Evolutionary conservation across 2,329 filamentous ascomycete genomes (phyloP).

Genomic region (Trichoderma sp.): DNA sequence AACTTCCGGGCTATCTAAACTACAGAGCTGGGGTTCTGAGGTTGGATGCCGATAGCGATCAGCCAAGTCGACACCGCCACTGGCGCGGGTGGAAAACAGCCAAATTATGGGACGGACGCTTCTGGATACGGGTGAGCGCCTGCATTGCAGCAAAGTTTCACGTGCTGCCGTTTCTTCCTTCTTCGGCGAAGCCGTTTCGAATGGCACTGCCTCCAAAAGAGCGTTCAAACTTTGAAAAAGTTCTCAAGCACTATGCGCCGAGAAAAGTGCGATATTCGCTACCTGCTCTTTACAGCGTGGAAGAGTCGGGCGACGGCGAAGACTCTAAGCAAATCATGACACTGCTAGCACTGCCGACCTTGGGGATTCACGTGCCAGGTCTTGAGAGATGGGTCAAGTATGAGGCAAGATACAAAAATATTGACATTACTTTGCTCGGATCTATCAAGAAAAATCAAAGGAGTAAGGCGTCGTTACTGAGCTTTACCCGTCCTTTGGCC

Average conservation of each 20-base stretch:
- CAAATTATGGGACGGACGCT: constrained; percentile 62
- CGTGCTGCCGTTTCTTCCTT: constrained; percentile 51
- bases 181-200: constrained; percentile 54
- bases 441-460: constrained; percentile 26
- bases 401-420: constrained; percentile 55
- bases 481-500: not conserved
- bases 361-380: constrained; percentile 53
- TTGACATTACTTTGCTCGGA: constrained; percentile 49
- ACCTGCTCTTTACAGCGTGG: constrained; percentile 56
- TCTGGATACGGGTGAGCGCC: constrained; percentile 58
- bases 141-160: constrained; percentile 48
- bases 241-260: constrained; percentile 56
- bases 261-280: constrained; percentile 60
- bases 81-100: constrained; percentile 42
- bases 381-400: constrained; percentile 54
- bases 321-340: constrained; percentile 39
- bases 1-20: constrained; percentile 34
- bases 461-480: not conserved
- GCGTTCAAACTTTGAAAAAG: constrained; percentile 43
- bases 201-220: constrained; percentile 44
- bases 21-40: constrained; percentile 23
- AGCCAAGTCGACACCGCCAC: constrained; percentile 23
- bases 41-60: constrained; percentile 21
- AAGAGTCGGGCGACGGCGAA: constrained; percentile 33
- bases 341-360: constrained; percentile 57